A percentile compares a stretch with the other conserved stretches of the same genome.
Evolutionary conservation across 106 monocot species (phyloP).

Genomic region (Chionographis japonica): DNA sequence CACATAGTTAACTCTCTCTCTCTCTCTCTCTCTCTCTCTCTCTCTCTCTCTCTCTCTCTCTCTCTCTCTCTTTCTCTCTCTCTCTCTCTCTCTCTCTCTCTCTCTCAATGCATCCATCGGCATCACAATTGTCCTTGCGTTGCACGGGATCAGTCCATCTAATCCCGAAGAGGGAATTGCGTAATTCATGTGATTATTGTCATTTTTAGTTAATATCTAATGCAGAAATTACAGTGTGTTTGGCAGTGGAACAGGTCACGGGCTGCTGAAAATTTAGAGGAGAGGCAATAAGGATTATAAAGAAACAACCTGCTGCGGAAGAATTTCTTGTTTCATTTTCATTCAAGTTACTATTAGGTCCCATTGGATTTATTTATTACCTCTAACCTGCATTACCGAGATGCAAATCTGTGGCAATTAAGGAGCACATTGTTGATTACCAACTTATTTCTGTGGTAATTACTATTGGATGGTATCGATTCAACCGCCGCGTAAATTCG

Average conservation of each 20-base stretch:
- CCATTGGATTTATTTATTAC: slow-evolving; percentile 25
- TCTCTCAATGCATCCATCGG: no score
- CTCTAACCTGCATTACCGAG: slow-evolving; percentile 12
- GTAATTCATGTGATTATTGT: neutral
- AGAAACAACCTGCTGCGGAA: slow-evolving; percentile 1
- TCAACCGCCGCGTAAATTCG: slow-evolving; percentile 12
- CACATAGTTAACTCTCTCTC: no score
- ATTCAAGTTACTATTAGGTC: slow-evolving; percentile 1
- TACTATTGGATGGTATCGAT: slow-evolving; percentile 14
- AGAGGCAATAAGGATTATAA: no score
- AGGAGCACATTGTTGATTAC: slow-evolving; percentile 25
- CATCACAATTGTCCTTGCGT: no score
- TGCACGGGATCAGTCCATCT: no score
- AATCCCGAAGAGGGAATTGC: neutral
- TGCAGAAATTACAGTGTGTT: slow-evolving; percentile 10
- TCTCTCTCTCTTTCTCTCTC: no score
- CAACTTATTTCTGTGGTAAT: slow-evolving; percentile 45
- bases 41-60: no score
- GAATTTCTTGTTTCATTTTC: slow-evolving; percentile 4
- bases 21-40: no score
- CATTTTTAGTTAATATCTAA: neutral
- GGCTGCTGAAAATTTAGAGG: slow-evolving; percentile 26
- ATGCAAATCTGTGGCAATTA: slow-evolving; percentile 29
- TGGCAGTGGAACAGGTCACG: slow-evolving; percentile 40
- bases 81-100: no score